Base-by-base conservation (phyloP, 1,284 basidiomycete species). In the Sanguinoderma infundibulare region DNA sequence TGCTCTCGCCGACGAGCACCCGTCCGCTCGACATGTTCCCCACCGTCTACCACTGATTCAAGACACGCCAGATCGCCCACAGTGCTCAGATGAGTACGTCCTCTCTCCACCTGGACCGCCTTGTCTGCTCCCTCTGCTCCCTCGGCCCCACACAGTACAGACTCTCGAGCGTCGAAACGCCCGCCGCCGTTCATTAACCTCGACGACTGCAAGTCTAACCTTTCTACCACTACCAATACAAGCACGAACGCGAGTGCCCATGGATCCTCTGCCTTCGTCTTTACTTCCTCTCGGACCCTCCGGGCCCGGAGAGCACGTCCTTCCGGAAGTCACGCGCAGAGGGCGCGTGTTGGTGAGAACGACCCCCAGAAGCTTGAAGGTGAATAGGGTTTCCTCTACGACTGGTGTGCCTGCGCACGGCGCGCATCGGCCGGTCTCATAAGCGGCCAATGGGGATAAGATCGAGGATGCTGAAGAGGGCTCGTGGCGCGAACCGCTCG, bases 21-120 rank as follows among this genome's bases (percentile, higher is more conserved):
- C 52, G 44, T 52, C 57, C 24, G 54, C 55, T 55, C 87, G 87
- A 89, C 69, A 79, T 89, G 80, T 87, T 86, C 22, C 78, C 79
- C 9, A 73, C 75, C 8, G 62, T 83, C 17, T 86, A 85, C 73
- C 1, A 79, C 62, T 60, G 38, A 66, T 66, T 62, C 58, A 51
- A 36, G 24, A 59, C 36, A 52, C 50, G 39, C 53, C 53, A 17
- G 4, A 35, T 32, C 38, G 2, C 9, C 57, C 44, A 14, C 24
- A 35, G 30, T 34, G 24, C 24, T 30, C 35, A 26, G 22, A 39
- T 34, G 53, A 54, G 65, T 66, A 26, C 38, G 60, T 52, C n/a
- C 2, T 10, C 24, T 24, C 36, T 36, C 5, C 26, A 17, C 24
- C 30, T 26, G 24, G 36, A 24, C n/a, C 40, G 38, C 17, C n/a